Base-by-base conservation (phyloP, 768 basidiomycete genomes). In the Tulasnella sp. region DNA sequence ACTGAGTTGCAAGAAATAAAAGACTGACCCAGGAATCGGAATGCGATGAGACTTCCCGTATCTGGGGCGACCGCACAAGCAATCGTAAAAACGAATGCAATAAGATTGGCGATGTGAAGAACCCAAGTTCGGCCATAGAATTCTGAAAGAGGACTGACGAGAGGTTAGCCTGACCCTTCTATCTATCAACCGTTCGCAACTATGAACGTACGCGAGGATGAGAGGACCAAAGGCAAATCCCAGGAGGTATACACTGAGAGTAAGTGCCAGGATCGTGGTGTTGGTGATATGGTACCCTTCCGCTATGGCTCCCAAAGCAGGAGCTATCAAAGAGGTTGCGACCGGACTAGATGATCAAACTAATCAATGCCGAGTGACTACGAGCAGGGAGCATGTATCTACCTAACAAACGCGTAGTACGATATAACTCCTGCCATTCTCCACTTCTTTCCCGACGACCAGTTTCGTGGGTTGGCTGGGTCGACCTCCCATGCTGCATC, bases 111-210 rank as follows among this genome's bases (percentile, higher is more conserved):
- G 36, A 92, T 87, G 82, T 94, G 92, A 56, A 93, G 85, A 38
- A 93, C 87, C 91, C 92, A 72, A 31, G 86, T 88, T 36, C 93
- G 89, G 0, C 92, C 92, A 82, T 91, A 93, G 85, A 93, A 91
- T 84, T 93, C 93, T 0, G 92, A 93, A 31, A 92, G 81, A 1
- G 93, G 93, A 0, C 78, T 77, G 44, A 40, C 39, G 44, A 38
- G 72, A 21, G 48, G 79, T 34, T 52, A 31, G 73, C 10, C 19
- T 12, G 19, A n/a, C n/a, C 68, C 46, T n/a, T n/a, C n/a, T n/a
- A n/a, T n/a, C n/a, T n/a, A 9, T 36, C 42, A 27, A 71, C 56
- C n/a, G 9, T 14, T 21, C 14, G 34, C 31, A 21, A 4, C 3
- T 6, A 52, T n/a, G 36, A 14, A 81, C 80, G 7, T 18, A 81